Conservation (phyloP, 305 asterid genomes). For the Fraxinus platypoda region DNA sequence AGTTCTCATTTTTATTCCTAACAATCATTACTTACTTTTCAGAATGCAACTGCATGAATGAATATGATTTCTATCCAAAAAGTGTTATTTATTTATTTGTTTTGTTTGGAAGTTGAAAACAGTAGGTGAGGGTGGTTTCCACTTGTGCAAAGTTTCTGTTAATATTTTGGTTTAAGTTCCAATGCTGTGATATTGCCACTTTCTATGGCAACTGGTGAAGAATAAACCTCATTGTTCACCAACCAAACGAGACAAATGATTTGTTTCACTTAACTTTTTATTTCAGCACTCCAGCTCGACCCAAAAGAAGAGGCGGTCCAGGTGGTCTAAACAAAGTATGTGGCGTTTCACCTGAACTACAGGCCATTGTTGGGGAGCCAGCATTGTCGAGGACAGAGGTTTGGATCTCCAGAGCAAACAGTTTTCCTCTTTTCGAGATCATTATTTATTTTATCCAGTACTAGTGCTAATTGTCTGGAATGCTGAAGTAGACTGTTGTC, state of each 20-base stretch:
- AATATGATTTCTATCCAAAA: neutral
- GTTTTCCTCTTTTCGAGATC: constrained; percentile 5
- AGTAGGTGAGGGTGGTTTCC: neutral
- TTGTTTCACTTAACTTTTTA: neutral
- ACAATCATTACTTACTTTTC: neutral
- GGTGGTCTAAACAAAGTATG: constrained; percentile 85
- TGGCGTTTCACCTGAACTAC: constrained; percentile 78
- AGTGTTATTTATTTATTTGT: neutral
- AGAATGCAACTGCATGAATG: neutral
- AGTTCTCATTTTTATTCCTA: neutral
- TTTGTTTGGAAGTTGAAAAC: neutral
- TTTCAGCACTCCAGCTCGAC: constrained; percentile 51
- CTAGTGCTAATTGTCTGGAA: neutral
- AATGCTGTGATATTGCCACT: neutral
- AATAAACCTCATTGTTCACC: neutral
- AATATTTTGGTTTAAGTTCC: neutral
- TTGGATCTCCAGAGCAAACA: constrained; percentile 17
- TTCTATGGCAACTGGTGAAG: neutral
- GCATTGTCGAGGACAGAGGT: constrained; percentile 84
- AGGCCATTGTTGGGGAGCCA: constrained; percentile 75
- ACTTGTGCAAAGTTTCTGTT: neutral
- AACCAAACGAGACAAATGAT: neutral
- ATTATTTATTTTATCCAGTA: neutral
- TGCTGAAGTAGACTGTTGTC: constrained; percentile 6
- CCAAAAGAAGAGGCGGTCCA: constrained; percentile 81